phyloP scores from a whole-genome alignment of 139 green algal genomes.

The Ettlia oleoabundans region DNA sequence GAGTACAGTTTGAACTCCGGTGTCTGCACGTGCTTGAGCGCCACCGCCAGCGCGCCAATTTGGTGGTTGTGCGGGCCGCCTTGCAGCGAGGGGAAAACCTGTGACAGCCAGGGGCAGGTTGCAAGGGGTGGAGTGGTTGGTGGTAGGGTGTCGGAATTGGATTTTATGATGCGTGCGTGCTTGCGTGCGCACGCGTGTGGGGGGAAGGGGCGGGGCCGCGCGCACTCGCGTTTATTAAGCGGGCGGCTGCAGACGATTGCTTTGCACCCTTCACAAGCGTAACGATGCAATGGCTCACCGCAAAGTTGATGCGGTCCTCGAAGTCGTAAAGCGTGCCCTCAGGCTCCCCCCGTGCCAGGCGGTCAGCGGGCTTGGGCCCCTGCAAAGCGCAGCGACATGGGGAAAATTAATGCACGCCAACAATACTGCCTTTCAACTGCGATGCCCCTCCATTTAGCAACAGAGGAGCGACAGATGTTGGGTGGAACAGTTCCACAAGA shows the following conservation, averaged over 20 bases:
- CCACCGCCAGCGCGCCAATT: slow-evolving; percentile 84
- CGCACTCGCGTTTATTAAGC: too few species aligned
- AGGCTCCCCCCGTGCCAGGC: slow-evolving; percentile 64
- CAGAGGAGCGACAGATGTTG: neutral
- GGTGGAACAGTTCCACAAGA: too few species aligned
- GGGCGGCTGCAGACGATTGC: too few species aligned
- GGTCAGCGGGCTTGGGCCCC: slow-evolving; percentile 71
- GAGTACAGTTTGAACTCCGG: slow-evolving; percentile 71
- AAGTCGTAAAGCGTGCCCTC: slow-evolving; percentile 73
- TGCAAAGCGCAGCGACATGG: too few species aligned
- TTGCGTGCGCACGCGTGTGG: too few species aligned
- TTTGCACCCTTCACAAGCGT: neutral
- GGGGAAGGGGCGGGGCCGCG: too few species aligned
- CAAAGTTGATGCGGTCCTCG: slow-evolving; percentile 88
- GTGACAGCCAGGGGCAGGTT: neutral
- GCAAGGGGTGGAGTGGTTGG: neutral
- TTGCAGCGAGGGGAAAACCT: slow-evolving; percentile 86
- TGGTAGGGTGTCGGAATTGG: neutral
- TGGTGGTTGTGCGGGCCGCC: slow-evolving; percentile 93
- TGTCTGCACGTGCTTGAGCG: slow-evolving; percentile 74
- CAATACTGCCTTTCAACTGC: neutral
- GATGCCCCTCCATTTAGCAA: neutral
- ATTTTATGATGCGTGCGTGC: too few species aligned
- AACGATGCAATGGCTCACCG: slow-evolving; percentile 36
- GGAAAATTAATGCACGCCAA: neutral